Conservation (phyloP, 345 rosid species). For the Gossypium australe region DNA sequence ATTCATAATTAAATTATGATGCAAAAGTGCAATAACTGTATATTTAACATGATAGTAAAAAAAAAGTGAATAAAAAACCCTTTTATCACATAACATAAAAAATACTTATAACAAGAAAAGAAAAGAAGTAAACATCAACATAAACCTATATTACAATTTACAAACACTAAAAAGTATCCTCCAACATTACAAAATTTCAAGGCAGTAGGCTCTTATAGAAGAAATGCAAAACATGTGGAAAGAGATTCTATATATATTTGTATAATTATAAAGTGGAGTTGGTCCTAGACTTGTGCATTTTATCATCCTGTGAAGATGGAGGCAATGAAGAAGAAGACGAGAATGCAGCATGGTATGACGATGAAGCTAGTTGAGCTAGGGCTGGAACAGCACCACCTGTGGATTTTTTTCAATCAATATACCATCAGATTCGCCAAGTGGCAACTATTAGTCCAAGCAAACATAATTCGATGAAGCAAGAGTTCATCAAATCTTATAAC, state of each 20-base stretch:
- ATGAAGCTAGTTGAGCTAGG: conserved; percentile 73
- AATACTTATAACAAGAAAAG: background rate
- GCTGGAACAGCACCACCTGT: conserved; percentile 88
- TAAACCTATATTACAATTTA: background rate
- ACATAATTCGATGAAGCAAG: background rate
- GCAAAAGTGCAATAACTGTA: background rate
- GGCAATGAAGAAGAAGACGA: conserved; percentile 33
- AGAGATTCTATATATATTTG: background rate
- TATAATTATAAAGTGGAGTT: conserved; percentile 42
- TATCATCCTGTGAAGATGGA: conserved; percentile 37
- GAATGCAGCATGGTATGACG: conserved; percentile 66
- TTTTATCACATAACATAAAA: background rate
- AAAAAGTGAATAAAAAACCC: background rate
- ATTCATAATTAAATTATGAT: background rate
- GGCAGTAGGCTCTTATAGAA: background rate
- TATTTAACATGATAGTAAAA: background rate
- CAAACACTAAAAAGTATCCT: background rate
- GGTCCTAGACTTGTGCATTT: conserved; percentile 51
- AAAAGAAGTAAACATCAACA: background rate
- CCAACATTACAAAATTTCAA: background rate
- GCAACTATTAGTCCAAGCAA: background rate
- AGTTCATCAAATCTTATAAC: background rate
- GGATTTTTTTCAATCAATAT: conserved; percentile 9
- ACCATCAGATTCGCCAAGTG: background rate
- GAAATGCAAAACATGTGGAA: background rate